Base-by-base conservation (phyloP, 176 grass and related monocot genomes). In the Ampelocalamus luodianensis region DNA sequence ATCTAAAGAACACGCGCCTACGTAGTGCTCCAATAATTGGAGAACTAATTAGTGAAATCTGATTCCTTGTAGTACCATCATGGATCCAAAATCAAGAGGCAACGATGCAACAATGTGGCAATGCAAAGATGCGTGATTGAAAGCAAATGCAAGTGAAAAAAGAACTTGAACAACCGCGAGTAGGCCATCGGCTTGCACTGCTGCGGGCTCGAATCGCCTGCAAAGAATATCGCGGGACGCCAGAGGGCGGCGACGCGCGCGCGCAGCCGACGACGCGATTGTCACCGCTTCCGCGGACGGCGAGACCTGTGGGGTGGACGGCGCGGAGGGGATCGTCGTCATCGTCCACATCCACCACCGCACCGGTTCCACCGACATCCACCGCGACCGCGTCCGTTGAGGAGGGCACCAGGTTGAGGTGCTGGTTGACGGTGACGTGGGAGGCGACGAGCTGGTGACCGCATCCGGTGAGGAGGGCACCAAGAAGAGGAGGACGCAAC, bases 331-430 rank as follows among this genome's bases (percentile, higher is more conserved):
- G n/a, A n/a, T n/a, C n/a, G n/a, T 80, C 89, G 0, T 70, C 34
- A 38, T 68, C 83, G 63, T 92, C 89, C 29, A 89, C 74, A 44
- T 92, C 90, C 12, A 86, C 84, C 83, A 37, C 29, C 32, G 73
- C 49, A 0, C 79, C 74, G 14, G 34, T 61, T 3, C 49, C 72
- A 10, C 58, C 74, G 39, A 37, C 46, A 18, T 34, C 5, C 22
- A 16, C 3, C 29, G n/a, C 36, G 54, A 13, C 15, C 16, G 78
- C 24, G 23, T 65, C 79, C 65, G 22, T 51, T 23, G 82, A 3
- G 12, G 67, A 34, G 20, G 48, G 71, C 40, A 53, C 65, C 10
- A 60, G 72, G 72, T 46, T 58, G 48, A 84, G 39, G 46, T 56
- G 90, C 72, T 74, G 61, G 85, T 86, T 68, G 32, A 51, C 66